Percentiles rank a stretch among this genome's conserved stretches.
phyloP scores from a whole-genome alignment of 2,329 filamentous ascomycete genomes.

The Diaporthe aspalathi region DNA sequence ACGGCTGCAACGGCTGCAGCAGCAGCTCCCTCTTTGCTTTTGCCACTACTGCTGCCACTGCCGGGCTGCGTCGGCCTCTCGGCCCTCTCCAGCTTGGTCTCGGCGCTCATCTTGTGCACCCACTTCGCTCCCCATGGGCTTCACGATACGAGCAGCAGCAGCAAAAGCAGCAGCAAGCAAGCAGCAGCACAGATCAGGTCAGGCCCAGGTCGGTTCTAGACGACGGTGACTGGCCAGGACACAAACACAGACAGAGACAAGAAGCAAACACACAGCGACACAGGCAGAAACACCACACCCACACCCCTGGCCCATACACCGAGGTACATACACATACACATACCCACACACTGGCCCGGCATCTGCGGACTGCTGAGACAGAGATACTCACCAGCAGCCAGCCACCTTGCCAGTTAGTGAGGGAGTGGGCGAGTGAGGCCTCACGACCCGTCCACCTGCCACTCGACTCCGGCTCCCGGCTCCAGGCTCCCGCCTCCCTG shows the following conservation, averaged over 20 bases:
- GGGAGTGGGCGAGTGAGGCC: neutral
- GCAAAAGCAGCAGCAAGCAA: too few relatives aligned
- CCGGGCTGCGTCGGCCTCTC: constrained; percentile 17
- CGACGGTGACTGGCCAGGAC: neutral
- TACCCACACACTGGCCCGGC: too few relatives aligned
- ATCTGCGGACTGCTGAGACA: neutral
- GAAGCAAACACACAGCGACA: neutral
- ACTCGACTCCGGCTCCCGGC: neutral
- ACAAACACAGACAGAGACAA: neutral
- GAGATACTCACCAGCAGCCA: neutral
- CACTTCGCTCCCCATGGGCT: neutral
- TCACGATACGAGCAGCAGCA: constrained; percentile 1
- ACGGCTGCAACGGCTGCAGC: neutral
- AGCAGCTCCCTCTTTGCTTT: constrained; percentile 4
- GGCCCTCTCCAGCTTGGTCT: constrained; percentile 22
- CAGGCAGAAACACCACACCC: neutral
- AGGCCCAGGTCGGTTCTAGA: neutral
- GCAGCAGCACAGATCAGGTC: constrained; percentile 5
- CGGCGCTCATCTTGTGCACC: constrained; percentile 15
- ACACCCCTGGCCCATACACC: neutral
- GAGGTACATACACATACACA: too few relatives aligned
- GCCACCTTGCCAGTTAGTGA: neutral
- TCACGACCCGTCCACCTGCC: neutral
- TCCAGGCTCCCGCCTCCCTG: too few relatives aligned
- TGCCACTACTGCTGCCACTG: constrained; percentile 10